Base-by-base conservation (phyloP, 2,329 filamentous ascomycete genomes). In the Cryphonectria parasitica region DNA sequence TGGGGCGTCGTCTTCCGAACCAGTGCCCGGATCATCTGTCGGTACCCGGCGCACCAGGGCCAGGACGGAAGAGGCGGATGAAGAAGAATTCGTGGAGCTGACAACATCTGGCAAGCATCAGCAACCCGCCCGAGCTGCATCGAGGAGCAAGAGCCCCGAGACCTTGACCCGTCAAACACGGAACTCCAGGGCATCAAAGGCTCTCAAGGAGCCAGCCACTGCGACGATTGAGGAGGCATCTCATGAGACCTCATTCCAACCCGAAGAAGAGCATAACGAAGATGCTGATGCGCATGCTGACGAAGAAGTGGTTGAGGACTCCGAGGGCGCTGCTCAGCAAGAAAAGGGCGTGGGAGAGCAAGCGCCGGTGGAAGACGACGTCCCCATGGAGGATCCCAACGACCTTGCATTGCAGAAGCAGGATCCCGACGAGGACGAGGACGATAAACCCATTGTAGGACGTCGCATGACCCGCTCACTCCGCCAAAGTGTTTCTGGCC, bases 41-140 rank as follows among this genome's bases (percentile, higher is more conserved):
- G 72, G 75, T 1, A 82, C 83, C 54, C 82, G 87, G 45, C 82
- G 86, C 74, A 89, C 88, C 15, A 81, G 88, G 43, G 86, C 85
- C 22, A 83, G 80, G 68, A 88, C 87, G 3, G 87, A 85, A 61
- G 87, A 89, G 63, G 81, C 82, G 0, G 85, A 86, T 41, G 86
- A 89, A 60, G 82, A 85, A 5, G 82, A 85, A 4, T 83, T 89
- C 8, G 77, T 89, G 5, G 87, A 90, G 75, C 80, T 91, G 19
- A 87, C 88, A 7, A 87, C 83, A 74, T 90, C 89, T 10, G 89
- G 89, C n/a, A 85, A 83, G 69, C 88, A 91, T 73, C 85, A 83
- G 28, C 82, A 83, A 56, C 77, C 82, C 2, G 80, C 84, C 41
- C 82, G 86, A 54, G 81, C 81, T 25, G 84, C 85, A 58, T 87